Base-by-base conservation (phyloP, 2,329 filamentous ascomycete genomes). In the Stachybotrys chartarum region DNA sequence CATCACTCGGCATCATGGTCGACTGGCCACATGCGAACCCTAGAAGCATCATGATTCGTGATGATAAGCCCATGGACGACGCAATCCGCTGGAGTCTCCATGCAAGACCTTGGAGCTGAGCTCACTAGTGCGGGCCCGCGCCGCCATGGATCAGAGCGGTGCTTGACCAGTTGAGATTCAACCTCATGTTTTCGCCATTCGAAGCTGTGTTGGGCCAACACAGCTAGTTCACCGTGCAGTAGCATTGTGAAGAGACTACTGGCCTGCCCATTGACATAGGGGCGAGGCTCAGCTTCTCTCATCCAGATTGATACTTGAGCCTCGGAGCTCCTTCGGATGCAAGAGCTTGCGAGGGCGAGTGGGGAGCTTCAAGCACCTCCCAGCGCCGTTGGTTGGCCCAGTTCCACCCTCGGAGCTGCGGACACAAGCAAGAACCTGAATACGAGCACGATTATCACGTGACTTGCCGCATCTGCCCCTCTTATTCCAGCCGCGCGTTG, bases 381-480 rank as follows among this genome's bases (percentile, higher is more conserved):
- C 35, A 42, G 35, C 35, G 24, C 24, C 24, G 24, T 42, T 42
- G 35, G 14, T 42, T 42, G 35, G 35, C 35, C 14, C 35, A 42
- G 35, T 42, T 42, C 35, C 35, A 10, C 35, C 8, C 35, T 42
- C 5, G 35, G 35, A 42, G 35, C 35, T 42, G 35, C 14, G 35
- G 24, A 24, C 35, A 42, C 14, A 14, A 5, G 35, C 35, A 10
- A 42, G 35, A 5, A 42, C 35, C 35, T 42, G 35, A 10, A 10
- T 42, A 10, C 14, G 35, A 42, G 35, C 35, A 42, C 35, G 35
- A 42, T 10, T 10, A 54, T 57, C 68, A 71, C 68, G 68, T 71
- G 69, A 71, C 57, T 35, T 50, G 52, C 56, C 49, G 50, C 54
- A 53, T 50, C 42, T 18, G 55, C 57, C 59, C 62, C 63, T 57